These are phyloP conservation scores for Saprolegnia diclina DNA, from an alignment of 352 stramenopile genomes.

Conservation along the genomic window DNA sequence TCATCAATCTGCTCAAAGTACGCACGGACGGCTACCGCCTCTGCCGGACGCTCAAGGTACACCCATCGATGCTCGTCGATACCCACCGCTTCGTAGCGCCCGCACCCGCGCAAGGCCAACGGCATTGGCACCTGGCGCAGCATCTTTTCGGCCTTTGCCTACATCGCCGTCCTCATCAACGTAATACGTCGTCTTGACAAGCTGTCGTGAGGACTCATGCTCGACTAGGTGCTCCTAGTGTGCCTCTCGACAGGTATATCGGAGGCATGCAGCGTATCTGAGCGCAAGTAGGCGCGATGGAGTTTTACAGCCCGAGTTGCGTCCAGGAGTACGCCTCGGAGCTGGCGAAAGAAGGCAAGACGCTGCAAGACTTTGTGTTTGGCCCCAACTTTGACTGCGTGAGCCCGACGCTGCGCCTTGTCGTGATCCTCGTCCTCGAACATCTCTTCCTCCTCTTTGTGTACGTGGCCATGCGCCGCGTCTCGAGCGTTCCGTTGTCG, in stretches of 20 bases:
- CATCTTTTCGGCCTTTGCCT: conserved; percentile 61
- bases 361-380: conserved; percentile 45
- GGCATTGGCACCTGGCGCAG: conserved; percentile 69
- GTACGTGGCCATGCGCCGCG: conserved; percentile 48
- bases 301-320: conserved; percentile 58
- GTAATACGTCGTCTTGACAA: too few relatives aligned
- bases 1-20: conserved; percentile 76
- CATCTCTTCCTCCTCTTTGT: conserved; percentile 50
- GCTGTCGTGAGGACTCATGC: too few relatives aligned
- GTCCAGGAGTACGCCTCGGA: conserved; percentile 46
- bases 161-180: conserved; percentile 48
- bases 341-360: conserved; percentile 49
- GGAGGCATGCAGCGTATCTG: too few relatives aligned
- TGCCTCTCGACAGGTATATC: conserved; percentile 66
- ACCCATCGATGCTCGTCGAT: not conserved
- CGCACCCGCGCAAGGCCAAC: conserved; percentile 62
- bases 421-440: conserved; percentile 72
- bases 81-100: conserved; percentile 34
- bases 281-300: conserved; percentile 61
- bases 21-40: conserved; percentile 68
- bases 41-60: conserved; percentile 45
- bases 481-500: conserved; percentile 47
- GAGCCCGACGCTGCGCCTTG: conserved; percentile 60
- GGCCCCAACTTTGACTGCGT: conserved; percentile 71
- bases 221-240: conserved; percentile 69